These are phyloP conservation scores for Remersonia thermophila DNA, from an alignment of 2,329 filamentous ascomycete species.

Conservation along the genomic window DNA sequence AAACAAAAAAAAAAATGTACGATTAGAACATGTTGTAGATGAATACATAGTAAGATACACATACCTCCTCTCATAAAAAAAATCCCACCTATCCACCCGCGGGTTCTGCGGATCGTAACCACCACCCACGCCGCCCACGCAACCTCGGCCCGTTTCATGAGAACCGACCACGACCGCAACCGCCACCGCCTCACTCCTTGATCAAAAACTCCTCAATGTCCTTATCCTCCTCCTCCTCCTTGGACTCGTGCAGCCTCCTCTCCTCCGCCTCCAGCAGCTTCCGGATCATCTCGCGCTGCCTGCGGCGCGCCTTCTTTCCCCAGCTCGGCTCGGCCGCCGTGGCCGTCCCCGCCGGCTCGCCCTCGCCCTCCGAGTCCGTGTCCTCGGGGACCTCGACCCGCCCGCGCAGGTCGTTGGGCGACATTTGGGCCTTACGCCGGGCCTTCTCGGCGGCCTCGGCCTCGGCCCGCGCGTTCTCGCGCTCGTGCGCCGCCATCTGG, in stretches of 20 bases:
- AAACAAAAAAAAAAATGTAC: too few species aligned
- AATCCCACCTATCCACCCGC: too few species aligned
- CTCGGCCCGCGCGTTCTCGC: constrained; percentile 34
- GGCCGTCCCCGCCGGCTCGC: constrained; percentile 24
- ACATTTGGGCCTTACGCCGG: constrained; percentile 31
- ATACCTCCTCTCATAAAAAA: too few species aligned
- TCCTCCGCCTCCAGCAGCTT: constrained; percentile 52
- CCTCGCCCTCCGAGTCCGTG: constrained; percentile 38
- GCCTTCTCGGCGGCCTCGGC: constrained; percentile 10
- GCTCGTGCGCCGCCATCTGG: constrained; percentile 51
- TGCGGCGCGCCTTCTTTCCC: constrained; percentile 58
- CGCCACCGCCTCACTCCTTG: constrained; percentile 22
- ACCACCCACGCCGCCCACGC: too few species aligned
- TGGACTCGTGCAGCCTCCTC: constrained; percentile 39
- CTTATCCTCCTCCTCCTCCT: constrained; percentile 57
- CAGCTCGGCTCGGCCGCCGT: constrained; percentile 43
- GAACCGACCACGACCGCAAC: too few species aligned
- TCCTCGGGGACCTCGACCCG: constrained; percentile 41
- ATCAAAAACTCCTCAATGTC: constrained; percentile 62
- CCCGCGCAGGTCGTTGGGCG: constrained; percentile 52
- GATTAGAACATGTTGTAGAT: too few species aligned
- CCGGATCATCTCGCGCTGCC: constrained; percentile 56
- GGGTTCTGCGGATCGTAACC: too few species aligned
- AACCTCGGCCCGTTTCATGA: too few species aligned
- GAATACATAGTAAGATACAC: too few species aligned